Evolutionary conservation across 805 yeast genomes (phyloP), one percentile per base, ranked within the genome.

Genomic region (Hanseniaspora mollemarum): DNA sequence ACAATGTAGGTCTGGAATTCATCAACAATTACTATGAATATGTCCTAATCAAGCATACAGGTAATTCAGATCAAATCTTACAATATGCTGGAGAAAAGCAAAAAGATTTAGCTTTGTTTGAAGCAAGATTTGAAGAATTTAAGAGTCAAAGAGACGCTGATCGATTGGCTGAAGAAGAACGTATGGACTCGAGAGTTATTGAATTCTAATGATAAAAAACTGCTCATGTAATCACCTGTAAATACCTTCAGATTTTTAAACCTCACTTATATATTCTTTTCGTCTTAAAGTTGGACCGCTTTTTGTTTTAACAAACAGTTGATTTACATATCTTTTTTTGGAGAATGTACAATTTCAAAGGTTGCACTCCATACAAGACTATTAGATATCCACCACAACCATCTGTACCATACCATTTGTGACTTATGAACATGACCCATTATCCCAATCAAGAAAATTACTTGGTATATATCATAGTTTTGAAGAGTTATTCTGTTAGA

Each of bases 381-480:
- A n/a, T 46, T 46, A 26, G 80, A 65, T 5, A 76, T 53, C 61
- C 92, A 70, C 96, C 96, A 92, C 1, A 87, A 81, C 69, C 83
- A 84, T 57, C 98, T 73, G 64, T 82, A 92, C 96, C 96, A 90
- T 8, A 83, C 88, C 84, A 92, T 84, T 64, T 92, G 98, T 1
- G 94, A 78, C 55, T 72, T 71, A 66, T 92, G 97, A 2, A 83
- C 94, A 56, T 72, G 72, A 2, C 80, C 67, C 95, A 90, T 87
- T 10, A 38, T 24, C 4, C 42, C 42, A 22, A 38, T 38, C 8
- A 38, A 15, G n/a, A 13, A 38, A n/a, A 38, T 38, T 4, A 38
- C 5, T 24, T 38, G 42, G 24, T 38, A 38, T 7, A 38, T 12
- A 22, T 38, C 42, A 38, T 5, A 10, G n/a, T 3, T 95, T 83